These are phyloP conservation scores for Naganishia sp. DNA, from an alignment of 1,284 basidiomycete genomes.

Conservation along the genomic window DNA sequence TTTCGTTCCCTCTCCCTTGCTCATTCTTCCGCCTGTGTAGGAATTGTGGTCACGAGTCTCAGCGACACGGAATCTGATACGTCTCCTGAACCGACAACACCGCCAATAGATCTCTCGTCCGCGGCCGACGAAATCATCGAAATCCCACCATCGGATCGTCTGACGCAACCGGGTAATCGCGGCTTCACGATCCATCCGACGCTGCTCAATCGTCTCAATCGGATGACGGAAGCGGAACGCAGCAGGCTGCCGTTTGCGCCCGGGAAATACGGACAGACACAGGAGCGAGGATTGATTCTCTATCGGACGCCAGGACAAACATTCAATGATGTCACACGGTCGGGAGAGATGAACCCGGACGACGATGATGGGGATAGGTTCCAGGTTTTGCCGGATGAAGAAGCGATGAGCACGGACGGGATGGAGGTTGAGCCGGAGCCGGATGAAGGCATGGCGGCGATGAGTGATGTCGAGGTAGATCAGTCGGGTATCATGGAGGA, in stretches of 20 bases:
- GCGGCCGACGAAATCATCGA: slow-evolving; percentile 28
- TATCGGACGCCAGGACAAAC: slow-evolving; percentile 5
- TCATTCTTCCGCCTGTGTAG: not conserved
- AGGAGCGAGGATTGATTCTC: slow-evolving; percentile 9
- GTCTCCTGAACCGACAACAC: slow-evolving; percentile 8
- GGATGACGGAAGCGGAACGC: slow-evolving; percentile 22
- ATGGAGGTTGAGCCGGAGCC: slow-evolving; percentile 3
- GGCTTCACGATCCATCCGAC: slow-evolving; percentile 34
- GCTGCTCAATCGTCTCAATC: slow-evolving; percentile 29
- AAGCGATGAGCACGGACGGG: slow-evolving; percentile 6
- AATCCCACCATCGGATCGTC: slow-evolving; percentile 6
- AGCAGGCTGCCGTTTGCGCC: slow-evolving; percentile 8
- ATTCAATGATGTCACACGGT: not conserved
- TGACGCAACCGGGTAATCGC: slow-evolving; percentile 27
- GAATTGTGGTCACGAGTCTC: slow-evolving; percentile 33
- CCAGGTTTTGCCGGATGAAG: slow-evolving; percentile 23
- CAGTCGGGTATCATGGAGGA: slow-evolving; percentile 26
- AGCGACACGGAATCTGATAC: slow-evolving; percentile 32
- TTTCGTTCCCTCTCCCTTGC: not conserved
- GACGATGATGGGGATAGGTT: slow-evolving; percentile 11
- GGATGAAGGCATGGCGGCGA: slow-evolving; percentile 9
- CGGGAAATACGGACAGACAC: not conserved
- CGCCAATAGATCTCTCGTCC: slow-evolving; percentile 27
- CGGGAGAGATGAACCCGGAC: slow-evolving; percentile 9
- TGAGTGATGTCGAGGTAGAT: slow-evolving; percentile 29